phyloP scores from a whole-genome alignment of 2,329 filamentous ascomycete species.

The Hyphodiscus sp. region DNA sequence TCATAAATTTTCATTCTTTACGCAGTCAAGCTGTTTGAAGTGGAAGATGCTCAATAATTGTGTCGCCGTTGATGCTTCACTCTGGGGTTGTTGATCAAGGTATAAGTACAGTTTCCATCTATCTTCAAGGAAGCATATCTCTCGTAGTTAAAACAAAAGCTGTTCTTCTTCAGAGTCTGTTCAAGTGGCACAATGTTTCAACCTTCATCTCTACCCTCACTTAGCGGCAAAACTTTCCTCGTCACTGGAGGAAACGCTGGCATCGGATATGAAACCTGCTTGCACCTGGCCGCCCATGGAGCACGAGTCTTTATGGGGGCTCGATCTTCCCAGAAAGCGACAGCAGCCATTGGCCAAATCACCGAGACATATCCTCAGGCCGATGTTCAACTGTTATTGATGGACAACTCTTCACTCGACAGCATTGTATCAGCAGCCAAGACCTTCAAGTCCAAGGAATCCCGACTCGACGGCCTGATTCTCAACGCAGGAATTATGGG shows the following conservation, averaged over 20 bases:
- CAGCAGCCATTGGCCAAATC: conserved; percentile 32
- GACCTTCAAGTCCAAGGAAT: conserved; percentile 26
- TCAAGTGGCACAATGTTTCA: conserved; percentile 4
- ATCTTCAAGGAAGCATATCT: too few relatives aligned
- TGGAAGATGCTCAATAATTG: too few relatives aligned
- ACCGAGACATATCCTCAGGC: conserved; percentile 35
- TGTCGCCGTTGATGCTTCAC: too few relatives aligned
- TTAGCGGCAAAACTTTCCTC: conserved; percentile 34
- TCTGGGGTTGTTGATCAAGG: too few relatives aligned
- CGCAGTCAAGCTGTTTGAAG: too few relatives aligned
- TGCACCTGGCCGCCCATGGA: conserved; percentile 42
- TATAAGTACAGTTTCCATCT: too few relatives aligned
- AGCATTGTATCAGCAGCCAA: conserved; percentile 26
- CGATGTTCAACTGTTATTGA: conserved; percentile 35
- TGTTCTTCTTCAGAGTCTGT: too few relatives aligned
- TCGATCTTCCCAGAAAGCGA: conserved; percentile 33
- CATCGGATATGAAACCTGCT: conserved; percentile 40
- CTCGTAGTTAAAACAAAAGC: too few relatives aligned
- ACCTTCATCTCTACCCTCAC: conserved; percentile 30
- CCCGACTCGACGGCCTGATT: conserved; percentile 35
- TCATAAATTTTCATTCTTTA: too few relatives aligned
- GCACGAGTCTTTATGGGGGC: conserved; percentile 45
- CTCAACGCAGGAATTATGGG: conserved; percentile 41
- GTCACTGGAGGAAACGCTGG: conserved; percentile 34
- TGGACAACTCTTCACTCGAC: conserved; percentile 23